These are phyloP conservation scores for Dovyalis caffra DNA, from an alignment of 345 rosid genomes.

Conservation along the genomic window DNA sequence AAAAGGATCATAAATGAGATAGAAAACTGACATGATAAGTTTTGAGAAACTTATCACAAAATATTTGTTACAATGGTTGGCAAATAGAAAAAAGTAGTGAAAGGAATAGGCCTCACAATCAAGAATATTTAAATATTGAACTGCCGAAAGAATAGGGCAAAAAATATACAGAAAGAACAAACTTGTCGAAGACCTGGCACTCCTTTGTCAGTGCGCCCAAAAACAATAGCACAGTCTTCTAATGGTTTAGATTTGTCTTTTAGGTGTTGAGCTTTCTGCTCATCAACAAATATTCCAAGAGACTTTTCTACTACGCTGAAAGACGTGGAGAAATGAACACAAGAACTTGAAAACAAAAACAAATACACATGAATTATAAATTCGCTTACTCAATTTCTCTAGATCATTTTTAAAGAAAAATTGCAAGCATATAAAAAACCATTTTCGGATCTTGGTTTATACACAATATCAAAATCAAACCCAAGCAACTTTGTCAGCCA, in stretches of 20 bases:
- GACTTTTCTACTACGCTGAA: slow-evolving; percentile 71
- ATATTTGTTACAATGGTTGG: neutral
- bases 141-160: neutral
- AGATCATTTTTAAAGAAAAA: neutral
- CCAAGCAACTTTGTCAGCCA: no score
- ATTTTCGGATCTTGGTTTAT: no score
- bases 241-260: slow-evolving; percentile 69
- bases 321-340: neutral
- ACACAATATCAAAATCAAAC: no score
- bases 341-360: neutral
- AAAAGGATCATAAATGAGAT: neutral
- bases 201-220: slow-evolving; percentile 98
- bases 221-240: slow-evolving; percentile 80
- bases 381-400: neutral
- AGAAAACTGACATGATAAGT: neutral
- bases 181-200: slow-evolving; percentile 92
- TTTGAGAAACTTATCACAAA: neutral
- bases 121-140: neutral
- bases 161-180: slow-evolving; percentile 90
- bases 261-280: slow-evolving; percentile 74
- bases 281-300: slow-evolving; percentile 87
- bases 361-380: neutral
- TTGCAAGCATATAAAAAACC: no score
- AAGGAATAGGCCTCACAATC: neutral
- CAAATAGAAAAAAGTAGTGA: neutral